Evolutionary conservation across 495 filamentous ascomycete species (phyloP).

Genomic region (Parathielavia hyrcaniae): DNA sequence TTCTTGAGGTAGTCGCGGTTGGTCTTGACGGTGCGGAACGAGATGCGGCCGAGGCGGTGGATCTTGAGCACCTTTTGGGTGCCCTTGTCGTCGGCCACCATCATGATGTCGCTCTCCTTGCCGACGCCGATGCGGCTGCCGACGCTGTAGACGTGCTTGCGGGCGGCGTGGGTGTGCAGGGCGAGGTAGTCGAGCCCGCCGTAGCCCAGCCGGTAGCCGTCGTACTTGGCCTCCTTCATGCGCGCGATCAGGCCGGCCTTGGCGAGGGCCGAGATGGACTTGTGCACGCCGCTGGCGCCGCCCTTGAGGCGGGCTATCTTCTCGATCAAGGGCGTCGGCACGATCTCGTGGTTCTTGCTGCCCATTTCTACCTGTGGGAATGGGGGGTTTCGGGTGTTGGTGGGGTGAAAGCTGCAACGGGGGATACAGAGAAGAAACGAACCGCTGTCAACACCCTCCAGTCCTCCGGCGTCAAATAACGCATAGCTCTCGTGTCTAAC

Average conservation of each 20-base stretch:
- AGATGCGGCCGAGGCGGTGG: conserved; percentile 87
- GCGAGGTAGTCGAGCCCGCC: conserved; percentile 96
- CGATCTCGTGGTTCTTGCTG: conserved; percentile 92
- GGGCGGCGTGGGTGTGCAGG: conserved; percentile 76
- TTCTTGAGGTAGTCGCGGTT: conserved; percentile 94
- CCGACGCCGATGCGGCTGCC: conserved; percentile 94
- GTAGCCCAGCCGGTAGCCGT: conserved; percentile 95
- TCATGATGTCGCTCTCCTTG: conserved; percentile 94
- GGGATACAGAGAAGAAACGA: conserved; percentile 35
- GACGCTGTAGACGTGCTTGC: conserved; percentile 75
- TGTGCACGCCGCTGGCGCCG: conserved; percentile 72
- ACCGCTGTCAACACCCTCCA: conserved; percentile 93
- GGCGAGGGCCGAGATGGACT: conserved; percentile 79
- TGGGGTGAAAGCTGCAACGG: conserved; percentile 7
- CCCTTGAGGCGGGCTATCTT: conserved; percentile 75
- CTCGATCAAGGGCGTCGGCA: conserved; percentile 82
- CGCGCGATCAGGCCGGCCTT: conserved; percentile 89
- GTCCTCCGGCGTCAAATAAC: conserved; percentile 86
- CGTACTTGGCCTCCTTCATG: conserved; percentile 93
- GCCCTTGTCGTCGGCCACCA: conserved; percentile 66
- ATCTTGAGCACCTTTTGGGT: conserved; percentile 78
- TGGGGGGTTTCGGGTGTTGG: conserved; percentile 15
- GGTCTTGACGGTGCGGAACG: conserved; percentile 89
- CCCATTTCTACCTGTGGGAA: conserved; percentile 73
- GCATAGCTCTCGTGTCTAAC: conserved; percentile 83